phyloP scores from a whole-genome alignment of 2,329 filamentous ascomycete genomes.

The Beauveria sp. region DNA sequence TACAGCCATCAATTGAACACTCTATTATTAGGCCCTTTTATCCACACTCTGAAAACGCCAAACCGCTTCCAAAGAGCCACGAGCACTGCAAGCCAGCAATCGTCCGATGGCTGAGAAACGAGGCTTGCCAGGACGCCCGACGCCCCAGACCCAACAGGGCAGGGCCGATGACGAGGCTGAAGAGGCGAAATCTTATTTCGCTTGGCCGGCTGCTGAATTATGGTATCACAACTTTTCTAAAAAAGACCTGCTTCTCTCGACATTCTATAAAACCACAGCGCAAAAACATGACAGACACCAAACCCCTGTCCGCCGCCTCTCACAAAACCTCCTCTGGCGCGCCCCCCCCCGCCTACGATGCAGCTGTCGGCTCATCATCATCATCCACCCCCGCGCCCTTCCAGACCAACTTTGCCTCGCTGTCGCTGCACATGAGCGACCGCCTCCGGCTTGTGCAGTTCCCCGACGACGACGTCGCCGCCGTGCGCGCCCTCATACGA shows the following conservation, averaged over 20 bases:
- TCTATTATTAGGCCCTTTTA: too few relatives aligned
- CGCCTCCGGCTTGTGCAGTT: constrained; percentile 8
- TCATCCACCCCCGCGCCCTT: background rate
- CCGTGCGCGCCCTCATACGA: background rate
- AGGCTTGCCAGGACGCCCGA: background rate
- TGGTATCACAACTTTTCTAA: background rate
- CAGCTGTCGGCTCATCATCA: background rate
- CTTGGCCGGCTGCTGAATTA: background rate
- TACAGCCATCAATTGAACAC: too few relatives aligned
- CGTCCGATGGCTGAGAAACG: background rate
- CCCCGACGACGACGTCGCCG: background rate
- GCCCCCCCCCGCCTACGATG: constrained; percentile 5
- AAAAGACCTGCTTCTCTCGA: background rate
- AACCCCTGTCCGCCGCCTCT: background rate
- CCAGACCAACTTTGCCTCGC: constrained; percentile 7
- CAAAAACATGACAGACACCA: background rate
- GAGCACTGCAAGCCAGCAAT: too few relatives aligned
- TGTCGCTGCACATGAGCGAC: constrained; percentile 11
- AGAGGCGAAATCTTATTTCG: background rate
- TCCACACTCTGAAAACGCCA: too few relatives aligned
- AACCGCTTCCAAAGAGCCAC: too few relatives aligned
- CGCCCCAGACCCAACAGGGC: background rate
- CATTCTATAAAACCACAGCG: background rate
- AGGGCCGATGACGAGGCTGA: too few relatives aligned
- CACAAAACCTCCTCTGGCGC: background rate